A percentile compares a stretch with the other conserved stretches of the same genome.
phyloP scores from a whole-genome alignment of 2,329 filamentous ascomycete genomes.

The Sclerotinia borealis region DNA sequence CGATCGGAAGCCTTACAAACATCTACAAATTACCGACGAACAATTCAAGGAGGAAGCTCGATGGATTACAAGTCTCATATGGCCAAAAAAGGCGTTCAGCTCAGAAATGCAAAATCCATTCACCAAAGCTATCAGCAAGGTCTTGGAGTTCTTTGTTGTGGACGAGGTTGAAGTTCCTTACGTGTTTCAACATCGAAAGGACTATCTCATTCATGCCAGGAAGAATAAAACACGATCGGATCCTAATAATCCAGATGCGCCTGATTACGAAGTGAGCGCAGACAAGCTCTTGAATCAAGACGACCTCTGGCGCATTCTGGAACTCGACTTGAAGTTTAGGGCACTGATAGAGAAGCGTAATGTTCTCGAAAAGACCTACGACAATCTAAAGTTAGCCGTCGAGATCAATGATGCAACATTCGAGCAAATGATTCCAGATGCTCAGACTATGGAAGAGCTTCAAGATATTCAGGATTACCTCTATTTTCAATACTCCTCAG shows the following conservation, averaged over 20 bases:
- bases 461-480: constrained; percentile 96
- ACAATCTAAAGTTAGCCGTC: constrained; percentile 58
- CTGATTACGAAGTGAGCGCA: constrained; percentile 68
- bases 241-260: constrained; percentile 61
- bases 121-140: constrained; percentile 80
- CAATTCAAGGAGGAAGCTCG: constrained; percentile 83
- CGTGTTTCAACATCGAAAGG: constrained; percentile 96
- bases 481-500: constrained; percentile 83
- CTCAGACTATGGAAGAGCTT: constrained; percentile 85
- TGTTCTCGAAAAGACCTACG: constrained; percentile 70
- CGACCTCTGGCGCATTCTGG: constrained; percentile 91
- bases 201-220: constrained; percentile 88
- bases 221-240: constrained; percentile 54
- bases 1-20: constrained; percentile 80
- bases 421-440: constrained; percentile 73
- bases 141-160: constrained; percentile 89
- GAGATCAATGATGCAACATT: constrained; percentile 67
- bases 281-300: constrained; percentile 89
- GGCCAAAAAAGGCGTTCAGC: constrained; percentile 67
- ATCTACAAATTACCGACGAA: constrained; percentile 72
- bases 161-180: constrained; percentile 96
- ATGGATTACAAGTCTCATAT: constrained; percentile 88
- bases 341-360: constrained; percentile 90
- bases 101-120: constrained; percentile 75
- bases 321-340: constrained; percentile 91